Evolutionary conservation across 2,329 filamentous ascomycete genomes (phyloP).

Genomic region (Sarocladium brachiariae): DNA sequence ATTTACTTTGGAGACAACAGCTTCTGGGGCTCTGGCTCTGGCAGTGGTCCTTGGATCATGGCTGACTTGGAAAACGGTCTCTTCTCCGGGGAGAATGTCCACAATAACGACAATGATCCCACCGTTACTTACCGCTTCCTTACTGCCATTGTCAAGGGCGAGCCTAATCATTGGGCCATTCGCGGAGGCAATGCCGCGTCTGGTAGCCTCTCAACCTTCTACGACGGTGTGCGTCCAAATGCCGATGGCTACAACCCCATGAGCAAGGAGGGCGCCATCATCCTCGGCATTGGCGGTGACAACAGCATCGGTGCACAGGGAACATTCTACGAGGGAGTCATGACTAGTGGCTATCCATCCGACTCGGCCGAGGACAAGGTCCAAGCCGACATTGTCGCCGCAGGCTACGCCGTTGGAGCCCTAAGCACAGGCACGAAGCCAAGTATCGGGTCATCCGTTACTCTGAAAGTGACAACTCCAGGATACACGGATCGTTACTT

Average conservation of each 20-base stretch:
- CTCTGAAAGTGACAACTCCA: slow-evolving; percentile 48
- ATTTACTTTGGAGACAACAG: slow-evolving; percentile 56
- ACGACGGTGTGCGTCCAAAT: slow-evolving; percentile 48
- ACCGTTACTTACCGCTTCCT: slow-evolving; percentile 49
- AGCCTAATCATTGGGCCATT: slow-evolving; percentile 50
- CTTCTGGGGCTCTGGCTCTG: slow-evolving; percentile 48
- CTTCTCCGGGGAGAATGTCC: slow-evolving; percentile 45
- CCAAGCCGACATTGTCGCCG: slow-evolving; percentile 54
- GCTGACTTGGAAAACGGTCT: slow-evolving; percentile 62
- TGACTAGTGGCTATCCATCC: slow-evolving; percentile 55
- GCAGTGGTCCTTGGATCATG: slow-evolving; percentile 60
- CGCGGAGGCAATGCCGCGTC: slow-evolving; percentile 50
- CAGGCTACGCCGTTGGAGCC: slow-evolving; percentile 39
- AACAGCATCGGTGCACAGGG: slow-evolving; percentile 54
- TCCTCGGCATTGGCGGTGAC: slow-evolving; percentile 66
- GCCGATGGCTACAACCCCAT: slow-evolving; percentile 52
- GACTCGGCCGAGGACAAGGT: slow-evolving; percentile 52
- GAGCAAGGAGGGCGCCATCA: slow-evolving; percentile 58
- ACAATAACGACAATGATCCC: slow-evolving; percentile 44
- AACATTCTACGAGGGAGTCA: slow-evolving; percentile 59
- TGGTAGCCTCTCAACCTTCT: slow-evolving; percentile 51
- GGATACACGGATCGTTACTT: slow-evolving; percentile 48
- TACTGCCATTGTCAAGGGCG: slow-evolving; percentile 50
- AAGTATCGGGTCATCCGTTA: slow-evolving; percentile 20
- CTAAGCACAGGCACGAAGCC: background rate